Conservation (phyloP, 148 eudicot species). For the Pouteria glomerata region DNA sequence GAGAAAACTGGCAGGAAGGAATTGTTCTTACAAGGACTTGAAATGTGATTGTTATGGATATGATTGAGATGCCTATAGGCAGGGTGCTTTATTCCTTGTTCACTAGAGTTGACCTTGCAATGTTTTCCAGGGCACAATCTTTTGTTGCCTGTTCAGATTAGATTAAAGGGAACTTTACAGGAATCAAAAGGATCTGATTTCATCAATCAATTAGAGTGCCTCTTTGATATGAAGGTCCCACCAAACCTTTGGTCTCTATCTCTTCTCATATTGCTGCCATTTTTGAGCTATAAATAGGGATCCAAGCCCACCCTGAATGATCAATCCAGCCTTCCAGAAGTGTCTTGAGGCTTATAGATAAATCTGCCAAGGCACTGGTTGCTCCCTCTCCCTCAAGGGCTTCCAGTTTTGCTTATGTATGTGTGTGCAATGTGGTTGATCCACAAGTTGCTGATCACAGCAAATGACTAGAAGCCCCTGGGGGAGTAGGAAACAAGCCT, state of each 20-base stretch:
- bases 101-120: slow-evolving; percentile 12
- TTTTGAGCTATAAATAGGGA: slow-evolving; percentile 17
- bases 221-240: slow-evolving; percentile 18
- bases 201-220: no score
- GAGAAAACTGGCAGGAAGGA: background rate
- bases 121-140: background rate
- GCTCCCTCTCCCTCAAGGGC: slow-evolving; percentile 29
- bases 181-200: slow-evolving; percentile 14
- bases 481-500: slow-evolving; percentile 6
- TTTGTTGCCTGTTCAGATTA: background rate
- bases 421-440: background rate
- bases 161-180: background rate
- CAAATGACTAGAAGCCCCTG: background rate
- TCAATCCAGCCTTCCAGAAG: background rate
- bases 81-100: slow-evolving; percentile 7
- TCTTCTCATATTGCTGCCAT: no score
- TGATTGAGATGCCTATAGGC: background rate
- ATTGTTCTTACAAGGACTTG: slow-evolving; percentile 2
- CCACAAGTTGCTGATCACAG: background rate
- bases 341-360: background rate
- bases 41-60: background rate
- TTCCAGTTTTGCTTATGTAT: slow-evolving; percentile 4
- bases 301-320: background rate
- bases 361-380: slow-evolving; percentile 16
- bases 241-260: no score